These are phyloP conservation scores for Bryoerythrophyllum caledonicum DNA, from an alignment of 225 moss, liverwort and hornwort genomes.

Conservation along the genomic window DNA sequence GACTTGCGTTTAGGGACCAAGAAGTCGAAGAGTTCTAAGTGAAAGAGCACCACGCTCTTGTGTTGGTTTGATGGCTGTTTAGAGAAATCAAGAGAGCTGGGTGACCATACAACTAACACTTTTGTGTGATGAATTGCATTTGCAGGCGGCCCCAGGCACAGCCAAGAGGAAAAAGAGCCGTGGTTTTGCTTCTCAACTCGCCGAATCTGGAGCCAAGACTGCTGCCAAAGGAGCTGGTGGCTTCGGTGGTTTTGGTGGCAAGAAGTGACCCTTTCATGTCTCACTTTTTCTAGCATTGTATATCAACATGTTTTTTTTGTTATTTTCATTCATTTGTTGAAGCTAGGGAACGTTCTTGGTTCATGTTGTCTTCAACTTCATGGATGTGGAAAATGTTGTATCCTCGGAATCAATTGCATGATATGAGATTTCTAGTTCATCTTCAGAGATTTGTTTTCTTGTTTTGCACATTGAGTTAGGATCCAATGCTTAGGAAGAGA, in stretches of 20 bases:
- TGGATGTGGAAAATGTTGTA: not conserved
- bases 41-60: too few species aligned
- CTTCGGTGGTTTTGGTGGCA: conserved; percentile 16
- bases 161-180: conserved; percentile 63
- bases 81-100: too few species aligned
- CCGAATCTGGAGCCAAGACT: conserved; percentile 38
- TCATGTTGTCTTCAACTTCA: not conserved
- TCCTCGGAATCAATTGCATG: conserved; percentile 5
- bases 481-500: not conserved
- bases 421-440: conserved; percentile 4
- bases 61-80: too few species aligned
- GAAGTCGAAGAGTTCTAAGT: too few species aligned
- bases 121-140: not conserved
- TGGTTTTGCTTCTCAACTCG: conserved; percentile 55
- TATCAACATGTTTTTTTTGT: not conserved
- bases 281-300: not conserved
- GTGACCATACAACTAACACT: too few species aligned
- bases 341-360: not conserved
- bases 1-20: too few species aligned
- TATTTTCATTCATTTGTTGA: not conserved
- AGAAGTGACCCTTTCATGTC: not conserved
- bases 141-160: conserved; percentile 67
- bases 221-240: conserved; percentile 52
- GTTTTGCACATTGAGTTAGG: not conserved
- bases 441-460: not conserved